Conservation (phyloP, 2,329 filamentous ascomycete genomes). For the Scedosporium minutisporum region DNA sequence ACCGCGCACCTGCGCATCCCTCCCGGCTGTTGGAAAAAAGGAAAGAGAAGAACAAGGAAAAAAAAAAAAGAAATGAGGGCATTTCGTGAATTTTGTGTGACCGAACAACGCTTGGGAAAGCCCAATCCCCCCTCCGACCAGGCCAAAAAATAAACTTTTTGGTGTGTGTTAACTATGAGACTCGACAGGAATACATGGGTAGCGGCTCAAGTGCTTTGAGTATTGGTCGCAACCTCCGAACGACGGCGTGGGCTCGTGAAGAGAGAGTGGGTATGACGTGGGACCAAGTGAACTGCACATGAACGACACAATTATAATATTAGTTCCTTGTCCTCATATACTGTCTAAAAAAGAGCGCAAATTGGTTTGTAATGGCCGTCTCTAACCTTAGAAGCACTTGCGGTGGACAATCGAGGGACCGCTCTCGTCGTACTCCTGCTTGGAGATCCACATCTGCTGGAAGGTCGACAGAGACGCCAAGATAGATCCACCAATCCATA, state of each 20-base stretch:
- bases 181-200: slow-evolving; percentile 39
- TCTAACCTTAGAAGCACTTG: slow-evolving; percentile 97
- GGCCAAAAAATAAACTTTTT: slow-evolving; percentile 36
- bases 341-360: not conserved
- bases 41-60: not conserved
- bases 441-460: slow-evolving; percentile 99
- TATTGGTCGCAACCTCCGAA: slow-evolving; percentile 34
- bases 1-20: slow-evolving; percentile 36
- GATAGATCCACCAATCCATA: slow-evolving; percentile 99
- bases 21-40: slow-evolving; percentile 30
- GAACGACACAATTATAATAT: not conserved
- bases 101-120: slow-evolving; percentile 14
- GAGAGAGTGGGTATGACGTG: slow-evolving; percentile 4
- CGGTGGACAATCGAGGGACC: slow-evolving; percentile 98
- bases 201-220: slow-evolving; percentile 27
- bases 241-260: slow-evolving; percentile 19
- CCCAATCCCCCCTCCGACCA: slow-evolving; percentile 42
- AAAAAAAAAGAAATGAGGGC: slow-evolving; percentile 7
- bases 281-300: not conserved
- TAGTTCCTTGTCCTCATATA: not conserved
- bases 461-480: slow-evolving; percentile 98
- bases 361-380: not conserved
- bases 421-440: slow-evolving; percentile 99
- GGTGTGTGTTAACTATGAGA: slow-evolving; percentile 43
- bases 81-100: slow-evolving; percentile 9